Percentiles rank a stretch among this genome's conserved stretches.
These are phyloP conservation scores for Auxenochlorella pyrenoidosa DNA, from an alignment of 139 green algal genomes.

Conservation along the genomic window DNA sequence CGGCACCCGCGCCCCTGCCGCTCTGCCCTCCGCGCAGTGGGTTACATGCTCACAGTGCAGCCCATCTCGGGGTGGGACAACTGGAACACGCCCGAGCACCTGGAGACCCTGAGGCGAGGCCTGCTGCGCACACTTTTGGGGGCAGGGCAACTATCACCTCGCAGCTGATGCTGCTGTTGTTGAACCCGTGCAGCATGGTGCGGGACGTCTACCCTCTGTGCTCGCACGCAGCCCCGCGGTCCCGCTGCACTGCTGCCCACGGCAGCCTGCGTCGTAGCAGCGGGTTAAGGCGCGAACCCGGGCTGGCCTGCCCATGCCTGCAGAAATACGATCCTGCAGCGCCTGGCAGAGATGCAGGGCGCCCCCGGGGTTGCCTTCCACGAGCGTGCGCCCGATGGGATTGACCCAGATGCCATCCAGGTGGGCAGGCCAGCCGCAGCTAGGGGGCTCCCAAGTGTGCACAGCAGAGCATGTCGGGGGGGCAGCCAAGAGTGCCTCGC, in stretches of 20 bases:
- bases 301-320: neutral
- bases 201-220: too few relatives aligned
- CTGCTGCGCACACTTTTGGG: neutral
- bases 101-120: slow-evolving; percentile 50
- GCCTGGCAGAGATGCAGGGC: slow-evolving; percentile 34
- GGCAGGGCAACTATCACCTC: too few relatives aligned
- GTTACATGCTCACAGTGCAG: slow-evolving; percentile 25
- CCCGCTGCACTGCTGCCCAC: too few relatives aligned
- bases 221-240: too few relatives aligned
- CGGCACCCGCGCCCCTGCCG: neutral
- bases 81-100: slow-evolving; percentile 58
- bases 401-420: slow-evolving; percentile 28
- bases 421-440: neutral
- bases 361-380: slow-evolving; percentile 53
- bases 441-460: neutral
- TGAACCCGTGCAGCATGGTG: too few relatives aligned
- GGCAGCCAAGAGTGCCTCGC: too few relatives aligned
- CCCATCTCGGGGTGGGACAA: slow-evolving; percentile 39
- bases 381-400: slow-evolving; percentile 52
- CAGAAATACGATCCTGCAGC: slow-evolving; percentile 26
- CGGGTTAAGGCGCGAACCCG: too few relatives aligned
- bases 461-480: too few relatives aligned
- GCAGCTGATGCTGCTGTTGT: too few relatives aligned
- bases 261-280: too few relatives aligned
- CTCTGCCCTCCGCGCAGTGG: neutral